A percentile compares a stretch with the other conserved stretches of the same genome.
Conservation (phyloP, 495 filamentous ascomycete genomes). For the Collariella sp. region DNA sequence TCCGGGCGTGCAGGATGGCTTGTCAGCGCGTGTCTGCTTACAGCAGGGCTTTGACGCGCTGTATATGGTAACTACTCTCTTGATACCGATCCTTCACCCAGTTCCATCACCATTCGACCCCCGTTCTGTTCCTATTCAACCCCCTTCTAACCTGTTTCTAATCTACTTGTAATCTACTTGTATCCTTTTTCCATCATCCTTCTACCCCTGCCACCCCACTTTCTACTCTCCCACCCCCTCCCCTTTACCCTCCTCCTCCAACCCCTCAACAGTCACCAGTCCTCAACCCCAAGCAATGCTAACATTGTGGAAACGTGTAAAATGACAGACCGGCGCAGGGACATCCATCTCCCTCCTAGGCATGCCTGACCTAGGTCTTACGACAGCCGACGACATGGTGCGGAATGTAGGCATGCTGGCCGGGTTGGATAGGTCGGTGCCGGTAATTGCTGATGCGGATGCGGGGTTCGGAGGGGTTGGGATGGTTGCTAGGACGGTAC, state of each 20-base stretch:
- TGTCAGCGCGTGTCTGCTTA: slow-evolving; percentile 56
- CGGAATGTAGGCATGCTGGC: slow-evolving; percentile 60
- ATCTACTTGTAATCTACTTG: too few species aligned
- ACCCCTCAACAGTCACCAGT: too few species aligned
- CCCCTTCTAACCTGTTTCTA: too few species aligned
- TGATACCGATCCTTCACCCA: neutral
- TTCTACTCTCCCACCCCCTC: too few species aligned
- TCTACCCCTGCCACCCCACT: too few species aligned
- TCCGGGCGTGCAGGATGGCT: slow-evolving; percentile 65
- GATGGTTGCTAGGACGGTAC: slow-evolving; percentile 53
- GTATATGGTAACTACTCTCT: slow-evolving; percentile 50
- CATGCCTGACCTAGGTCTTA: slow-evolving; percentile 58
- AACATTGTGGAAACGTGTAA: neutral
- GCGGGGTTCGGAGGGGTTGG: slow-evolving; percentile 55
- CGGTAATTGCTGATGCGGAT: slow-evolving; percentile 65
- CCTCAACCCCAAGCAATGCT: too few species aligned
- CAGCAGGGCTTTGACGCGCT: slow-evolving; percentile 52
- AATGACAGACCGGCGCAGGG: slow-evolving; percentile 53
- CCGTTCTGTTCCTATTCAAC: too few species aligned
- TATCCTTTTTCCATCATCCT: too few species aligned
- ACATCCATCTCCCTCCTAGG: slow-evolving; percentile 56
- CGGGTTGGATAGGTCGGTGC: slow-evolving; percentile 46
- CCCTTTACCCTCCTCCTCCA: neutral
- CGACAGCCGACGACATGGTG: slow-evolving; percentile 55
- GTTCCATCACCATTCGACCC: neutral